Percentiles rank a stretch among this genome's conserved stretches.
Conservation (phyloP, 192 early-diverging fungal genomes). For the Fimicolochytrium jonesii region DNA sequence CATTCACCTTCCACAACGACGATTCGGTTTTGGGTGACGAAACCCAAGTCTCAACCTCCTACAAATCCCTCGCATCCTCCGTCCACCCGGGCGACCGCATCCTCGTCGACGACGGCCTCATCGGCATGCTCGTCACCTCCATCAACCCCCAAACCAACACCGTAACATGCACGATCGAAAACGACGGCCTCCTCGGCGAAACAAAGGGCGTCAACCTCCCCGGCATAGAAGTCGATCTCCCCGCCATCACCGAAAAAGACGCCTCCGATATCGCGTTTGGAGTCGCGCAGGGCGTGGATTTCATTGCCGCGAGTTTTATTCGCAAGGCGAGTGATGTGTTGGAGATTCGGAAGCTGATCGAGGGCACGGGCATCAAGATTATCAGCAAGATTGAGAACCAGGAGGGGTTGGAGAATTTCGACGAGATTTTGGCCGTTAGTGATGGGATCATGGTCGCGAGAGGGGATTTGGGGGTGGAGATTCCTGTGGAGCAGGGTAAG, state of each 20-base stretch:
- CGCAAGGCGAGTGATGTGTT: conserved; percentile 85
- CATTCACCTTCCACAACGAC: conserved; percentile 53
- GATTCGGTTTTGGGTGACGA: conserved; percentile 41
- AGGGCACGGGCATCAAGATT: conserved; percentile 84
- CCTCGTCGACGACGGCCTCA: conserved; percentile 52
- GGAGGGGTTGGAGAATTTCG: conserved; percentile 98
- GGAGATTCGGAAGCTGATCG: conserved; percentile 81
- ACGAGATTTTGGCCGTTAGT: conserved; percentile 87
- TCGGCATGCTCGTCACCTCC: conserved; percentile 41
- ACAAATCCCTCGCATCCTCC: conserved; percentile 37
- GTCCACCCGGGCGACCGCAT: conserved; percentile 45
- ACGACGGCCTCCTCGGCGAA: conserved; percentile 82
- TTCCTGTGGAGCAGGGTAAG: conserved; percentile 78
- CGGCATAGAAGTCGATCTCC: conserved; percentile 83
- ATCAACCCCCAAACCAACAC: conserved; percentile 26
- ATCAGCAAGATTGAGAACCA: conserved; percentile 98
- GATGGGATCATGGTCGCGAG: conserved; percentile 99
- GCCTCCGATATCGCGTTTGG: conserved; percentile 87
- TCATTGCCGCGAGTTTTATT: conserved; percentile 96
- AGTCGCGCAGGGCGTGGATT: conserved; percentile 89
- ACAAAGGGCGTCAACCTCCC: conserved; percentile 98
- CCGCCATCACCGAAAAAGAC: conserved; percentile 94
- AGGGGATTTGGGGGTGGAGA: conserved; percentile 97
- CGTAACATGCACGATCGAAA: conserved; percentile 52
- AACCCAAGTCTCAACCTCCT: conserved; percentile 46